Evolutionary conservation across 2,329 filamentous ascomycete species (phyloP).

Genomic region (Nigrospora sphaerica): DNA sequence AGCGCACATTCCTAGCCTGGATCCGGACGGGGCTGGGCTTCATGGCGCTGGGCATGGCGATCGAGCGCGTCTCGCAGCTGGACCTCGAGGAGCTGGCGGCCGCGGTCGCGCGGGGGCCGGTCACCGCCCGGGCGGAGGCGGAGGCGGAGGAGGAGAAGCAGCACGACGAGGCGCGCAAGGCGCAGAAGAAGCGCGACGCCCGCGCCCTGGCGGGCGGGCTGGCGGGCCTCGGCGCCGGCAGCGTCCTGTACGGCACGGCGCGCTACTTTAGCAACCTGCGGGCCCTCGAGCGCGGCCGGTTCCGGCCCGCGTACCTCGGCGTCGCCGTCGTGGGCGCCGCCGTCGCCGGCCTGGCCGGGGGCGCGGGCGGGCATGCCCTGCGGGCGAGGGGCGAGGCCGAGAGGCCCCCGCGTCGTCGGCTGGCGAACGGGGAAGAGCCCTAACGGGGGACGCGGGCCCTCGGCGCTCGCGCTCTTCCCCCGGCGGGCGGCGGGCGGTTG

Average conservation of each 20-base stretch:
- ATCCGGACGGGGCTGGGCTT: slow-evolving; percentile 43
- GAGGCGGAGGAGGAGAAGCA: slow-evolving; percentile 4
- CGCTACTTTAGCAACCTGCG: slow-evolving; percentile 38
- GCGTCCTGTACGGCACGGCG: slow-evolving; percentile 37
- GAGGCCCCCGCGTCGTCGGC: background rate
- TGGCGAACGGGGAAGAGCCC: too few species aligned
- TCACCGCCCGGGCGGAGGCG: slow-evolving; percentile 12
- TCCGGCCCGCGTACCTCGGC: slow-evolving; percentile 25
- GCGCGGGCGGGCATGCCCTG: slow-evolving; percentile 18
- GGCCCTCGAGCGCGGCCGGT: slow-evolving; percentile 33
- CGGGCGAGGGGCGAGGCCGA: slow-evolving; percentile 10
- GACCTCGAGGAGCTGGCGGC: slow-evolving; percentile 23
- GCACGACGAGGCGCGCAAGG: slow-evolving; percentile 4
- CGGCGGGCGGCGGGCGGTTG: too few species aligned
- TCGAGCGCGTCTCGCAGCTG: slow-evolving; percentile 37
- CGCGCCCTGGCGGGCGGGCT: slow-evolving; percentile 31
- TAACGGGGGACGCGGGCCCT: too few species aligned
- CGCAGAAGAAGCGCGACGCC: slow-evolving; percentile 19
- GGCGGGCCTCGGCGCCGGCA: slow-evolving; percentile 35
- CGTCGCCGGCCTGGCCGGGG: slow-evolving; percentile 21
- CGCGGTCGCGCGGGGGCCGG: slow-evolving; percentile 4
- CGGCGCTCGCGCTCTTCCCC: too few species aligned
- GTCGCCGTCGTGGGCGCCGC: slow-evolving; percentile 19
- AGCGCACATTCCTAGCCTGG: slow-evolving; percentile 47
- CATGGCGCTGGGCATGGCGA: slow-evolving; percentile 42